Evolutionary conservation across 768 basidiomycete genomes (phyloP).

Genomic region (Lactifluus subvellereus): DNA sequence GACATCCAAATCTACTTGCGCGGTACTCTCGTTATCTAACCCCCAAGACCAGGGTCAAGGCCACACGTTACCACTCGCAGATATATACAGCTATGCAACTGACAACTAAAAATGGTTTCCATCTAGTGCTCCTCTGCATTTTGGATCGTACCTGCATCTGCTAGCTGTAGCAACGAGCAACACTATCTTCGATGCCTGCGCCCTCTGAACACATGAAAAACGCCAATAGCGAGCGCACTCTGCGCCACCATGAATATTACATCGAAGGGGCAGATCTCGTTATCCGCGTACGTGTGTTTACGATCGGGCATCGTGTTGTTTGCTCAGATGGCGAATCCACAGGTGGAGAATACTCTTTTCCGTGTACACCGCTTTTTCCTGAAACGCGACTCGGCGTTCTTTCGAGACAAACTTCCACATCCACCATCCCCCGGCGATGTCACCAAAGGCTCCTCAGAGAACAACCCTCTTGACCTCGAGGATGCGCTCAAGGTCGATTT

Average conservation of each 20-base stretch:
- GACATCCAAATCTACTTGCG: background rate
- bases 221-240: slow-evolving; percentile 23
- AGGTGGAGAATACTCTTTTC: slow-evolving; percentile 18
- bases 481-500: slow-evolving; percentile 28
- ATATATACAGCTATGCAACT: slow-evolving; percentile 16
- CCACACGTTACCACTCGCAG: background rate
- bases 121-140: background rate
- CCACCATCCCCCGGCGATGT: slow-evolving; percentile 23
- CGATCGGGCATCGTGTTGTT: background rate
- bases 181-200: background rate
- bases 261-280: slow-evolving; percentile 48
- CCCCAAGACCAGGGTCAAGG: slow-evolving; percentile 2
- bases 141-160: background rate
- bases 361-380: slow-evolving; percentile 28
- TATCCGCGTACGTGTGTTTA: slow-evolving; percentile 27
- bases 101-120: background rate
- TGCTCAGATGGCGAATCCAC: background rate
- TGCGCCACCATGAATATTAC: slow-evolving; percentile 39
- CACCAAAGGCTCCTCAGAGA: slow-evolving; percentile 27
- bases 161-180: background rate
- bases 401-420: slow-evolving; percentile 27
- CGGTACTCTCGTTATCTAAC: background rate
- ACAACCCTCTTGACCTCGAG: slow-evolving; percentile 29
- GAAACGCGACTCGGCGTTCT: slow-evolving; percentile 29
- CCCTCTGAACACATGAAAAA: background rate